phyloP scores from a whole-genome alignment of 306 rosid species.

The Adenanthera pavonina region DNA sequence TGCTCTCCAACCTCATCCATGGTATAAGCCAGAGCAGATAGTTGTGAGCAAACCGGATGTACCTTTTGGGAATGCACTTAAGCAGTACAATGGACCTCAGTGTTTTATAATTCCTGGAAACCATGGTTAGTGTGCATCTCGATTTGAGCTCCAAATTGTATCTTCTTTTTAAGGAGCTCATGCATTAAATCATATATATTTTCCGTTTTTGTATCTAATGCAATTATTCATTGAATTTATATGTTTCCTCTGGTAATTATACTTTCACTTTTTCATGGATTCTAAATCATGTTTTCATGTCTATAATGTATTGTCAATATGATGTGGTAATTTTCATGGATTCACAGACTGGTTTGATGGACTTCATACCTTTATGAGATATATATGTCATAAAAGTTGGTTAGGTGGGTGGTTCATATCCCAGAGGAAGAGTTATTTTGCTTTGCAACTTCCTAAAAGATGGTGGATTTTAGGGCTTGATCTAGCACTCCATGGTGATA shows the following conservation, averaged over 20 bases:
- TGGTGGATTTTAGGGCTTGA: conserved; percentile 99
- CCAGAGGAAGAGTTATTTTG: conserved; percentile 96
- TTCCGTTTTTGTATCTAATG: conserved; percentile 19
- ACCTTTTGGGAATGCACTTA: conserved; percentile 69
- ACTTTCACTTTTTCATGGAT: not conserved
- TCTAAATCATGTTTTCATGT: conserved; percentile 12
- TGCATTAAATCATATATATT: conserved; percentile 17
- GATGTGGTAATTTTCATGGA: conserved; percentile 31
- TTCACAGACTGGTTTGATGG: conserved; percentile 97
- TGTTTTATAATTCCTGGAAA: conserved; percentile 96
- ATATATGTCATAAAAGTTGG: conserved; percentile 93
- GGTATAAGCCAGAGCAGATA: conserved; percentile 76
- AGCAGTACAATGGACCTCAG: conserved; percentile 90
- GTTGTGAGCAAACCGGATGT: conserved; percentile 88
- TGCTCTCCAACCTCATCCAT: conserved; percentile 94
- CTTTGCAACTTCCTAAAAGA: conserved; percentile 88
- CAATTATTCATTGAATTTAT: conserved; percentile 19
- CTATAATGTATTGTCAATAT: not conserved
- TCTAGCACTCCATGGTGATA: conserved; percentile 90
- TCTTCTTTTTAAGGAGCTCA: conserved; percentile 30
- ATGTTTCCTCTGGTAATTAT: conserved; percentile 20
- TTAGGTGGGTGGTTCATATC: conserved; percentile 99
- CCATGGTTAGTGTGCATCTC: conserved; percentile 71
- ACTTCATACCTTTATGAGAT: conserved; percentile 94
- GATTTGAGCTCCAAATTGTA: conserved; percentile 20